Evolutionary conservation across 75 land plant species (phyloP), one percentile per base, ranked within the genome.

Genomic region (Ceratopteris richardii): DNA sequence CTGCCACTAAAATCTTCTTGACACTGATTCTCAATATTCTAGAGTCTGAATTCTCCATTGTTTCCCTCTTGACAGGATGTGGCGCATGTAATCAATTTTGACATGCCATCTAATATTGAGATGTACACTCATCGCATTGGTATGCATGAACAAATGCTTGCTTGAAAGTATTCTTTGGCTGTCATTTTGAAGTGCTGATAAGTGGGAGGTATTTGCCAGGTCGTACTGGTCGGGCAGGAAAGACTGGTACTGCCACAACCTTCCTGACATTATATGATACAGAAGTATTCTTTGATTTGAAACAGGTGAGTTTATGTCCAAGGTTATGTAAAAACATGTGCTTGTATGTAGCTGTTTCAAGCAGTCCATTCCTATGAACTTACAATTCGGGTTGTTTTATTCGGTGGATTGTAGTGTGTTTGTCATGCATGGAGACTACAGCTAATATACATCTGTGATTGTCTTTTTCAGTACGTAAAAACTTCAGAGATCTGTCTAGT

Each of bases 101-200:
- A 93, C 62, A 88, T 93, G 95, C 95, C 98, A 1, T 52, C 62
- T 7, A 78, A 74, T 30, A 88, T 88, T 64, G 98, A 93, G 55
- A 76, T 76, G 86, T 93, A 93, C 47, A 88, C 95, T 0, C 98
- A 93, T 68, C 79, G 98, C 36, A 93, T 93, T 62, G 98, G 98
- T 57, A 73, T 40, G 79, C 46, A 21, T 5, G 21, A 61, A 21
- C 20, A n/a, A n/a, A n/a, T n/a, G n/a, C n/a, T 5, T 41, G 26
- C 13, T 59, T 52, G 10, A 29, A n/a, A n/a, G n/a, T n/a, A n/a
- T 5, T 59, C 0, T n/a, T 19, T 13, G 27, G 51, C 26, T 39
- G 24, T 41, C 29, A 10, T 22, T 5, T n/a, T n/a, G n/a, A n/a
- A n/a, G n/a, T n/a, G n/a, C n/a, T n/a, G n/a, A n/a, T n/a, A 13